Evolutionary conservation across 202 grass and related monocot genomes (phyloP).

Genomic region (Panicum hallii): DNA sequence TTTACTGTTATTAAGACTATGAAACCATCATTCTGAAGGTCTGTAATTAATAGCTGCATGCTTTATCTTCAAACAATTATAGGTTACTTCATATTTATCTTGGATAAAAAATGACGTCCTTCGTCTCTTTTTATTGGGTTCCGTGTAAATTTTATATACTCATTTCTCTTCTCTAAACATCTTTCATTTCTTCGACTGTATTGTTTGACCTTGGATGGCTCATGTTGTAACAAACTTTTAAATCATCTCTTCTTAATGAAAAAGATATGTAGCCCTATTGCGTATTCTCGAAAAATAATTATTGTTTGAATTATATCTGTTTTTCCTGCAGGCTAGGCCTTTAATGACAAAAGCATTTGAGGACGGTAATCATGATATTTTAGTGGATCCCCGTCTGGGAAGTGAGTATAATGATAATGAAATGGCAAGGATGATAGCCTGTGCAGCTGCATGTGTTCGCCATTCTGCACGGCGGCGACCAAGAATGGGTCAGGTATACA

Average conservation of each 20-base stretch:
- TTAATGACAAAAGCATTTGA: constrained; percentile 68
- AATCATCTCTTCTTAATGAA: too few species aligned
- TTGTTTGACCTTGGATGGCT: neutral
- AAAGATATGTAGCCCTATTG: too few species aligned
- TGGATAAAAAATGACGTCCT: neutral
- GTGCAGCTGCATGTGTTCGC: constrained; percentile 74
- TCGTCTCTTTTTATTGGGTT: neutral
- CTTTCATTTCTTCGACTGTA: neutral
- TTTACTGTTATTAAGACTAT: too few species aligned
- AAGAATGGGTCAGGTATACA: constrained; percentile 85
- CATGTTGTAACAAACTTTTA: too few species aligned
- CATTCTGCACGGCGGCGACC: constrained; percentile 63
- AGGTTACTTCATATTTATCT: neutral
- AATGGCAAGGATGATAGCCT: constrained; percentile 88
- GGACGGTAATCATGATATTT: constrained; percentile 67
- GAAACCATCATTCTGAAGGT: constrained; percentile 22
- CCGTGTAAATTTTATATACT: neutral
- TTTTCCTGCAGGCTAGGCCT: constrained; percentile 70
- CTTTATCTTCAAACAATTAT: neutral
- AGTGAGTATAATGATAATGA: constrained; percentile 67
- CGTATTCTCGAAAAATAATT: neutral
- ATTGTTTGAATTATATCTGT: constrained; percentile 22
- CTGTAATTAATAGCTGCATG: neutral
- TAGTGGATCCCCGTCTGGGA: constrained; percentile 75
- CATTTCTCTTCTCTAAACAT: neutral